A percentile compares a stretch with the other conserved stretches of the same genome.
Evolutionary conservation across 1,139 yeast species (phyloP).

Genomic region (Geotrichum histeridarum): DNA sequence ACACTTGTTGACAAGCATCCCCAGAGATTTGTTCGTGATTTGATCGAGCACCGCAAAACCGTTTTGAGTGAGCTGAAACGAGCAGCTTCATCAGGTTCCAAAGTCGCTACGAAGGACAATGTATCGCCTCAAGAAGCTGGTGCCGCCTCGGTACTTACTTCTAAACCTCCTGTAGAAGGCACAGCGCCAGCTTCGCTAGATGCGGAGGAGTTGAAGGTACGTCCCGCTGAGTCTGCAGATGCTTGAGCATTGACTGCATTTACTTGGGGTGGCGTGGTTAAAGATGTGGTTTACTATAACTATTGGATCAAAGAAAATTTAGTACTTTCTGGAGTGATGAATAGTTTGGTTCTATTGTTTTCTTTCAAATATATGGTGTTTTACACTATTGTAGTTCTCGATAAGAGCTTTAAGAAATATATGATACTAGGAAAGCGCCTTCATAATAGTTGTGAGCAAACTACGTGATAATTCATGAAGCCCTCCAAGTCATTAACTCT

Average conservation of each 20-base stretch:
- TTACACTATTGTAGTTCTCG: too few relatives aligned
- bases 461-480: too few relatives aligned
- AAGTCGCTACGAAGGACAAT: neutral
- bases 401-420: too few relatives aligned
- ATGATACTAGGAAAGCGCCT: too few relatives aligned
- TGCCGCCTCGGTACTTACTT: neutral
- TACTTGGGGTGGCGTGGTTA: neutral
- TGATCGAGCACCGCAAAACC: conserved; percentile 48
- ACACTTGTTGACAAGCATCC: conserved; percentile 56
- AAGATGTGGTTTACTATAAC: neutral
- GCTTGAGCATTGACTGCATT: neutral
- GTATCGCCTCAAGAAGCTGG: neutral
- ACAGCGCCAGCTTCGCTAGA: neutral
- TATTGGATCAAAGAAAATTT: neutral
- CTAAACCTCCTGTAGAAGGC: neutral
- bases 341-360: too few relatives aligned
- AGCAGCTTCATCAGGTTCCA: neutral
- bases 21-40: conserved; percentile 53
- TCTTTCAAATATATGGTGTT: too few relatives aligned
- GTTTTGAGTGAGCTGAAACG: conserved; percentile 14
- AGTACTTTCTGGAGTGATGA: too few relatives aligned
- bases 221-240: neutral
- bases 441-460: too few relatives aligned
- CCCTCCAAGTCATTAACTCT: too few relatives aligned
- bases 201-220: conserved; percentile 5